Evolutionary conservation across 1,284 basidiomycete species (phyloP).

Genomic region (Leccinum colubrinum): DNA sequence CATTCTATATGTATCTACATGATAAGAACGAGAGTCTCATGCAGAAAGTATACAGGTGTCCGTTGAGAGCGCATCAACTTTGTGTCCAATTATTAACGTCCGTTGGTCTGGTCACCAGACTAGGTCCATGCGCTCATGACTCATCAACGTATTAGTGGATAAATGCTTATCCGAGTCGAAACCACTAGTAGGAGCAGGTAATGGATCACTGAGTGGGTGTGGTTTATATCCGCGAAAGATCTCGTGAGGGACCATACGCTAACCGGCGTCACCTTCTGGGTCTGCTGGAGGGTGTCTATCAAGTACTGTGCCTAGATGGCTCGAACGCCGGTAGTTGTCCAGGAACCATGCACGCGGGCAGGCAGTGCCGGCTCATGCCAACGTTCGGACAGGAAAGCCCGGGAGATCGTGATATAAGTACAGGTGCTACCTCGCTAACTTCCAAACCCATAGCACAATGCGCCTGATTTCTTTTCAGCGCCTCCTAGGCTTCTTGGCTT

Average conservation of each 20-base stretch:
- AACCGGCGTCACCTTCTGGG: too few relatives aligned
- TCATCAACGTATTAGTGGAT: neutral
- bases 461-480: neutral
- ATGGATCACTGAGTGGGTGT: neutral
- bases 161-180: neutral
- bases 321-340: neutral
- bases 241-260: too few relatives aligned
- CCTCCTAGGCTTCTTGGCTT: constrained; percentile 4
- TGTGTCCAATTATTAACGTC: neutral
- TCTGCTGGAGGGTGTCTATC: too few relatives aligned
- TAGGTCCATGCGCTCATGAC: too few relatives aligned
- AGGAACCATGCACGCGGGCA: neutral
- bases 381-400: neutral
- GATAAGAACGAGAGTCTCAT: neutral
- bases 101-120: neutral
- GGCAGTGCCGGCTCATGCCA: neutral
- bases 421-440: neutral
- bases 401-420: neutral
- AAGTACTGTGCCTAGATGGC: neutral
- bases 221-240: neutral
- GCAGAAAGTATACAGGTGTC: neutral
- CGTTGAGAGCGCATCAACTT: neutral
- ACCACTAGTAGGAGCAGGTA: neutral
- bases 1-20: neutral
- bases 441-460: neutral